A percentile compares a stretch with the other conserved stretches of the same genome.
phyloP scores from a whole-genome alignment of 805 yeast species.

The Nakazawaea sp. region DNA sequence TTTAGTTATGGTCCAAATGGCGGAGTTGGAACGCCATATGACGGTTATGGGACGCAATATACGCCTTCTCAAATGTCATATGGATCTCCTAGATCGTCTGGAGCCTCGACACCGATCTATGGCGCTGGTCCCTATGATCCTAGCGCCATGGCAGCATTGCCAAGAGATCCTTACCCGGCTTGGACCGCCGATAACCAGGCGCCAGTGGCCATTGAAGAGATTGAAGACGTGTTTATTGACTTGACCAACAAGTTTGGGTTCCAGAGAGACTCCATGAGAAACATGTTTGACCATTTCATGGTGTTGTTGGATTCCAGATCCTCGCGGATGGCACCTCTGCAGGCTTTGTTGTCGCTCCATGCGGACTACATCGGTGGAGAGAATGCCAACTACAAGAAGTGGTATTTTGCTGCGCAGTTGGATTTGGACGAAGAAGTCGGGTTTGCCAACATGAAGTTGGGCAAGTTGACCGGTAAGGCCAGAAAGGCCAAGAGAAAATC shows the following conservation, averaged over 20 bases:
- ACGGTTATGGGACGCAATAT: constrained; percentile 55
- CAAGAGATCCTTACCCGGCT: constrained; percentile 96
- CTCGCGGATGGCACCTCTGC: constrained; percentile 86
- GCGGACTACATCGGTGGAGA: constrained; percentile 90
- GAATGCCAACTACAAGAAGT: constrained; percentile 75
- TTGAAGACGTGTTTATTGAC: constrained; percentile 82
- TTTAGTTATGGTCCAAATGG: constrained; percentile 47
- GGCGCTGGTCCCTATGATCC: constrained; percentile 43
- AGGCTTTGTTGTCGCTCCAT: constrained; percentile 74
- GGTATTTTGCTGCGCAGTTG: constrained; percentile 86
- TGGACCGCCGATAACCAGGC: constrained; percentile 97
- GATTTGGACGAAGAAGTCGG: constrained; percentile 84
- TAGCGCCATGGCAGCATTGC: constrained; percentile 51
- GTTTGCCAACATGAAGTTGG: constrained; percentile 72
- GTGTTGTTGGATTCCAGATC: constrained; percentile 76
- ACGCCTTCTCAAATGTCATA: constrained; percentile 86
- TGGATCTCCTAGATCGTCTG: constrained; percentile 81
- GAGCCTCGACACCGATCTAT: constrained; percentile 91
- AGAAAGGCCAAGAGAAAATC: constrained; percentile 77
- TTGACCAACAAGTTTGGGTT: constrained; percentile 79
- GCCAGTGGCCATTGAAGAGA: constrained; percentile 76
- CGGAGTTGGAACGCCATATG: constrained; percentile 59
- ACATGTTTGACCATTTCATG: constrained; percentile 85
- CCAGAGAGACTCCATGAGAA: constrained; percentile 91
- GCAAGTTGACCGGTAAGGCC: constrained; percentile 71